Evolutionary conservation across 495 filamentous ascomycete species (phyloP), one percentile per base, ranked within the genome.

Genomic region (Penicillium paxilli): DNA sequence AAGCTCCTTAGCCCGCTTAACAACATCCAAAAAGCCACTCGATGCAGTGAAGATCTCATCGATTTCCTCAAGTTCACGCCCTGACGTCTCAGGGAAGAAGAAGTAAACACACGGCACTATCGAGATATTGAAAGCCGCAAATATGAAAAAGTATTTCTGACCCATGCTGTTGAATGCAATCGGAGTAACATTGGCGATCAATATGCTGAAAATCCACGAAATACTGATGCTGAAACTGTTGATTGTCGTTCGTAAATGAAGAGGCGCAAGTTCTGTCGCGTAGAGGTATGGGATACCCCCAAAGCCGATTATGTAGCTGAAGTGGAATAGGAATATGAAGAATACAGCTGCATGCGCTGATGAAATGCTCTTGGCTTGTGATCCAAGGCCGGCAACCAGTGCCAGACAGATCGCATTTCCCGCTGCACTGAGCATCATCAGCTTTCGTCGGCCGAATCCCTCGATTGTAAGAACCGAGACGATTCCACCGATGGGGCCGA

Each of bases 101-200:
- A 85, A 76, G 62, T 83, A 87, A 20, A 86, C 74, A 21, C 82
- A 67, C 1, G 81, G 81, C 0, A 86, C 71, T 66, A 87, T 86
- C 19, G 74, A 54, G 20, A 71, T 71, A 62, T 86, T 86, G 62
- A 85, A 79, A 11, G 78, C 72, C 5, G 64, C 62, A 30, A 63
- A 66, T 4, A 66, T 35, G 14, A 64, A 47, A 20, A 64, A 66
- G 45, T 56, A 66, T 32, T 44, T 47, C 42, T 61, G 61, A 2
- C 54, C 58, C 40, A 66, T 64, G 1, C 10, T 33, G 16, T 55
- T 51, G 44, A 66, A 61, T 17, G 57, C 63, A 22, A 64, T 53
- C 7, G 60, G 63, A 1, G 63, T 66, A 22, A 66, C 44, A 20
- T 46, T 55, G 16, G 63, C 51, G 7, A 66, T 51, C 28, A 58